Evolutionary conservation across 116 monocot species (phyloP), one percentile per base, ranked within the genome.

Genomic region (Posidonia oceanica): DNA sequence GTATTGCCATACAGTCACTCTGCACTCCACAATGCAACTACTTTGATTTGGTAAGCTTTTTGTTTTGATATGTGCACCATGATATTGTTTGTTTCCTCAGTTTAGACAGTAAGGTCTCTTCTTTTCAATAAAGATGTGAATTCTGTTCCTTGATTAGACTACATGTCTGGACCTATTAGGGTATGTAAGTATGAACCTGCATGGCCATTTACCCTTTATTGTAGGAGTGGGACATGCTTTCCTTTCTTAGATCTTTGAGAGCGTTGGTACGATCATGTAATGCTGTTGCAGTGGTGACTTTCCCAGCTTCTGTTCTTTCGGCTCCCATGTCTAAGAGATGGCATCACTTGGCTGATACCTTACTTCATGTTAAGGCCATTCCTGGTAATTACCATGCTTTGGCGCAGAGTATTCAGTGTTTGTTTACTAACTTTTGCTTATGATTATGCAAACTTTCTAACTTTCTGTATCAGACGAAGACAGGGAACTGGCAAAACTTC

Each of bases 221-320:
- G 71, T 83, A 97, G 97, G 92, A 89, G 57, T 97, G 97, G 97
- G 89, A 97, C 64, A 87, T 97, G 82, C 80, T 92, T 73, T 92
- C 85, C 69, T 92, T 92, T 83, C 81, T 97, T 59, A 89, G 83
- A 77, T 84, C 80, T 68, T 73, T 97, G 76, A 87, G 81, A 80
- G 85, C 89, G 68, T 81, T 81, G 85, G 15, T 92, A 60, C 87
- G 81, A 42, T 83, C 85, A 75, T 97, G 82, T 48, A 92, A 89
- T 86, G 80, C 85, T 71, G 87, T 97, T 78, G 97, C 92, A 57
- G 77, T 97, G 55, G 77, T 97, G 68, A 92, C 85, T 14, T 97
- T 92, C 39, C 97, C 97, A 37, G 59, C 71, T 82, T 80, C 87
- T 66, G 66, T 92, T 79, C 85, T 92, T 76, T 59, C 77, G 7